A percentile compares a stretch with the other conserved stretches of the same genome.
These are phyloP conservation scores for Aspergillus sp. DNA, from an alignment of 2,329 filamentous ascomycete species.

Conservation along the genomic window DNA sequence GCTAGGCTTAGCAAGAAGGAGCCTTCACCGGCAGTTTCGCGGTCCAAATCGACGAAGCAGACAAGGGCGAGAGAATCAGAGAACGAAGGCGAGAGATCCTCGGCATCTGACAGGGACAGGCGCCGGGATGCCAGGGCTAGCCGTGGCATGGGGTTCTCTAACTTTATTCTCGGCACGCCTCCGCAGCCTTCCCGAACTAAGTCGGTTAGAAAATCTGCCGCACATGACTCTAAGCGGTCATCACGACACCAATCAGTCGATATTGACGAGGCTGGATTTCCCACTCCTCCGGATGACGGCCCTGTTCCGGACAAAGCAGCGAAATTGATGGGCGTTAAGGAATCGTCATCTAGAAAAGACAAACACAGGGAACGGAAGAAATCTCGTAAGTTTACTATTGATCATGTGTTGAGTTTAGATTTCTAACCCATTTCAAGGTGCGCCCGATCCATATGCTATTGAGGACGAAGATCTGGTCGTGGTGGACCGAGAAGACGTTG, in stretches of 20 bases:
- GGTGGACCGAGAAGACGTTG: constrained; percentile 52
- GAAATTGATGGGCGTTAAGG: constrained; percentile 66
- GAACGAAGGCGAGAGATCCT: constrained; percentile 62
- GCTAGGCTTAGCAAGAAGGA: constrained; percentile 39
- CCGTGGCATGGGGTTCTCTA: constrained; percentile 60
- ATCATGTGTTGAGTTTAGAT: neutral
- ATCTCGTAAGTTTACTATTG: constrained; percentile 27
- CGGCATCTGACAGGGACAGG: constrained; percentile 69
- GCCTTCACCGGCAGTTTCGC: constrained; percentile 45
- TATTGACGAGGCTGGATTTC: constrained; percentile 60
- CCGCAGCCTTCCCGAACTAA: constrained; percentile 58
- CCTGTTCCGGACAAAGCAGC: constrained; percentile 74
- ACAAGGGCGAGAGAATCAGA: constrained; percentile 63
- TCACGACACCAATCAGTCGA: constrained; percentile 71
- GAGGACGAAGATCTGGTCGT: constrained; percentile 65
- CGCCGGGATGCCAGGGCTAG: constrained; percentile 53
- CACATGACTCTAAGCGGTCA: constrained; percentile 52
- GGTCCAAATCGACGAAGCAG: constrained; percentile 57
- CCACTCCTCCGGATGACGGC: constrained; percentile 69
- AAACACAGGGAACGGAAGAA: constrained; percentile 55
- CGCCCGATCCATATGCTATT: constrained; percentile 60
- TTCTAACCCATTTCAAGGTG: constrained; percentile 19
- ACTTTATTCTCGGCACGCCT: constrained; percentile 66
- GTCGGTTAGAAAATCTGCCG: constrained; percentile 63
- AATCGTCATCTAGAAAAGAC: constrained; percentile 44